phyloP scores from a whole-genome alignment of 208 protist genomes.

The Naegleria lovaniensis region DNA sequence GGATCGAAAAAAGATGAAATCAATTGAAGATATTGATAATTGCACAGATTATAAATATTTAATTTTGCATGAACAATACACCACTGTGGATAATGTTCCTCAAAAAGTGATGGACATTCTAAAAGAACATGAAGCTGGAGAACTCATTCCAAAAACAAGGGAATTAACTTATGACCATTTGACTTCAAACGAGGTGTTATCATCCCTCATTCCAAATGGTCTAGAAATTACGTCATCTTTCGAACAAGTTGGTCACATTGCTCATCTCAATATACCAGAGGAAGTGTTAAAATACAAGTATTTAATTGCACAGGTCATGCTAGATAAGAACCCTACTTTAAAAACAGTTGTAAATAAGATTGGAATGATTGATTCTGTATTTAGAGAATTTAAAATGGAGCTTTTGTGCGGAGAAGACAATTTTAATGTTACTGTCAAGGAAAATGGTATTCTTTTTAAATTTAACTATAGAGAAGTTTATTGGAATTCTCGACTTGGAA shows the following conservation, averaged over 20 bases:
- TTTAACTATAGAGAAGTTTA: slow-evolving; percentile 94
- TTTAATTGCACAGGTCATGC: slow-evolving; percentile 85
- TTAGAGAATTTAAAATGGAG: slow-evolving; percentile 92
- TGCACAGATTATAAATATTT: neutral
- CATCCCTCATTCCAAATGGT: neutral
- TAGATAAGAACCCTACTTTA: slow-evolving; percentile 85
- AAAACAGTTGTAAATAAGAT: slow-evolving; percentile 94
- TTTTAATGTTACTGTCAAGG: slow-evolving; percentile 62
- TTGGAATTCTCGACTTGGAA: slow-evolving; percentile 91
- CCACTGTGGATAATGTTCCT: neutral
- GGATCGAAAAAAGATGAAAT: neutral
- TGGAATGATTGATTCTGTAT: slow-evolving; percentile 83
- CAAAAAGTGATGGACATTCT: neutral
- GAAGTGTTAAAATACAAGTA: slow-evolving; percentile 75
- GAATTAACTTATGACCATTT: neutral
- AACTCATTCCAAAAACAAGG: neutral
- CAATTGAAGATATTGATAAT: neutral
- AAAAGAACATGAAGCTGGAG: neutral
- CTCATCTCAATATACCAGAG: slow-evolving; percentile 89
- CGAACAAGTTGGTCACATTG: slow-evolving; percentile 84
- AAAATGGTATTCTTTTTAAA: slow-evolving; percentile 81
- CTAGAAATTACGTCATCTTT: slow-evolving; percentile 6
- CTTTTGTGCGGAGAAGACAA: slow-evolving; percentile 76
- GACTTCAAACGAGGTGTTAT: neutral
- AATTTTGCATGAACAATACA: neutral